Evolutionary conservation across 2,329 filamentous ascomycete genomes (phyloP), one percentile per base, ranked within the genome.

Genomic region (Cladophialophora chaetospira): DNA sequence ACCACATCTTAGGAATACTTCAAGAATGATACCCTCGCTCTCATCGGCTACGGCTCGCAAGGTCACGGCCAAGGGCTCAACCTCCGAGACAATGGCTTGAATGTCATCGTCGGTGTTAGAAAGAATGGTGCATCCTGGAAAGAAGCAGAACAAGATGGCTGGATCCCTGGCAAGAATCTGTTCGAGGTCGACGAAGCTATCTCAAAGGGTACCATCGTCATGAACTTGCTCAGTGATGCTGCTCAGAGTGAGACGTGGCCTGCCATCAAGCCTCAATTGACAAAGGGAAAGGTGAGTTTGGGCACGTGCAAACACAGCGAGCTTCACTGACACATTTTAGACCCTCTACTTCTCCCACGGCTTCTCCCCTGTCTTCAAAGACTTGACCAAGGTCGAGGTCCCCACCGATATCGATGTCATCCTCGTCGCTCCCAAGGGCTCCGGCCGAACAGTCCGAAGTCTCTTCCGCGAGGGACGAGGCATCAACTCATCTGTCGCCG

Each of bases 321-420:
- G n/a, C n/a, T n/a, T n/a, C n/a, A n/a, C n/a, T n/a, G n/a, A n/a
- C n/a, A n/a, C n/a, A n/a, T n/a, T n/a, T 33, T 56, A 94, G 93
- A 99, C 94, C 61, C 90, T 99, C 69, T 99, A 99, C 88, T 99
- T 99, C 86, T 97, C 94, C 69, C 94, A 99, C 86, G 94, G 94
- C 73, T 99, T 99, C 89, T 97, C 94, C 64, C 94, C 94, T 75
- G 92, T 99, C 79, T 99, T 99, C 90, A 97, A 97, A 85, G 88
- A 96, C 77, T 87, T 94, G 75, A 99, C 94, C 85, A 96, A 97
- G 80, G 94, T 99, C 75, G 94, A 99, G 63, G 90, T 97, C 64
- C 94, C 94, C 79, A 85, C 77, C 67, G 89, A 97, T 80, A 89
- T 99, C 74, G 94, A 99, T 77, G 94, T 99, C 77, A 99, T 99